Evolutionary conservation across 306 rosid species (phyloP).

Genomic region (Cicer pinnatifidum): DNA sequence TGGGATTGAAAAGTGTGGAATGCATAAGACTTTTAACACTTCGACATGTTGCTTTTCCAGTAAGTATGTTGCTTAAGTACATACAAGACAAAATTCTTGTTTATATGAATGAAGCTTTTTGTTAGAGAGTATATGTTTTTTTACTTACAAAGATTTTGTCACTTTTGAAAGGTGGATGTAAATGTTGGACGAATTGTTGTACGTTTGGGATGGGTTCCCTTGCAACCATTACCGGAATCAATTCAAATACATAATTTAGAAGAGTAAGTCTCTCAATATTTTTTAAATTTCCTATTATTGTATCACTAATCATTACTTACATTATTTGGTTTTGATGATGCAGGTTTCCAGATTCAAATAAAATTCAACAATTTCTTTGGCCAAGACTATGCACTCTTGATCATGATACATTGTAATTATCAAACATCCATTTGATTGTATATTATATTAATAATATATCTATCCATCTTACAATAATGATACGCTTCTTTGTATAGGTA

Average conservation of each 20-base stretch:
- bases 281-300: neutral
- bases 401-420: conserved; percentile 55
- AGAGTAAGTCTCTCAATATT: conserved; percentile 48
- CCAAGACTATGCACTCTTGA: conserved; percentile 61
- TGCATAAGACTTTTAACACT: conserved; percentile 76
- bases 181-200: conserved; percentile 80
- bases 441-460: neutral
- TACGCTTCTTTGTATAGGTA: conserved; percentile 52
- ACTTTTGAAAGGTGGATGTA: conserved; percentile 65
- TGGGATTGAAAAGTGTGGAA: conserved; percentile 83
- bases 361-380: conserved; percentile 76
- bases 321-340: neutral
- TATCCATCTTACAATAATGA: neutral
- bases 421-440: neutral
- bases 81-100: neutral
- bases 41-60: conserved; percentile 70
- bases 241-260: conserved; percentile 63
- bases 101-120: neutral
- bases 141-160: neutral
- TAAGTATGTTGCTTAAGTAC: conserved; percentile 58
- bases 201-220: conserved; percentile 90
- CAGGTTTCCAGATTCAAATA: conserved; percentile 64
- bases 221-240: conserved; percentile 67
- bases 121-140: neutral
- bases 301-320: neutral